Percentiles rank a stretch among this genome's conserved stretches.
Evolutionary conservation across 768 basidiomycete species (phyloP).

Genomic region (Agaricus subrufescens): DNA sequence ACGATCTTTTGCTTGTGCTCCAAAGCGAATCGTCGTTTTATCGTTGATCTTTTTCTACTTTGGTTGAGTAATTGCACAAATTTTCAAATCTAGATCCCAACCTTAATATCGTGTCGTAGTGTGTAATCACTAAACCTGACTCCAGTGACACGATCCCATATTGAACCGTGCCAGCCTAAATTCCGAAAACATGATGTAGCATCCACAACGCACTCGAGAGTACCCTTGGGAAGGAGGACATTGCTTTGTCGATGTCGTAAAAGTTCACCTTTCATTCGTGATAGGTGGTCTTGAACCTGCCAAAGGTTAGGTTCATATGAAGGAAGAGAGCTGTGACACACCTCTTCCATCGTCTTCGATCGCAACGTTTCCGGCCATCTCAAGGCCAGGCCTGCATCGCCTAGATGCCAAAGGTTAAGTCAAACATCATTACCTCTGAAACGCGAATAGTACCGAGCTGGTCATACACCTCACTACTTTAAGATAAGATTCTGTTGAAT

Average conservation of each 20-base stretch:
- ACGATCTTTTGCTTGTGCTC: constrained; percentile 19
- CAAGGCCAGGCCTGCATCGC: constrained; percentile 24
- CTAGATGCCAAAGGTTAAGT: constrained; percentile 13
- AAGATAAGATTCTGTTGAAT: constrained; percentile 1
- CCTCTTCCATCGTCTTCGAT: constrained; percentile 43
- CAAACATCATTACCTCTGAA: background rate
- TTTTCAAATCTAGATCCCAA: background rate
- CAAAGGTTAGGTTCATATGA: background rate
- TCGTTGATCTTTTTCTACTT: constrained; percentile 43
- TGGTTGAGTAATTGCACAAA: background rate
- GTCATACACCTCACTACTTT: constrained; percentile 67
- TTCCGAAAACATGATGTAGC: constrained; percentile 27
- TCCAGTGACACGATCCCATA: background rate
- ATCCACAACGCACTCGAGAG: constrained; percentile 40
- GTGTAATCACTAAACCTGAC: constrained; percentile 4
- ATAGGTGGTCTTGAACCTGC: constrained; percentile 44
- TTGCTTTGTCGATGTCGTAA: constrained; percentile 32
- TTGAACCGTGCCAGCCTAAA: background rate
- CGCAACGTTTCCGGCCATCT: constrained; percentile 25
- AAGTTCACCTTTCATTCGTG: constrained; percentile 31
- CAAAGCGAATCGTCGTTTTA: constrained; percentile 38
- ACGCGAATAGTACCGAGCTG: constrained; percentile 45
- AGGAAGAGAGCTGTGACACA: constrained; percentile 17
- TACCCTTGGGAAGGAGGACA: constrained; percentile 40
- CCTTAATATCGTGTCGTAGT: constrained; percentile 12